A percentile compares a stretch with the other conserved stretches of the same genome.
These are phyloP conservation scores for Sporothrix brasiliensis DNA, from an alignment of 2,329 filamentous ascomycete species.

Conservation along the genomic window DNA sequence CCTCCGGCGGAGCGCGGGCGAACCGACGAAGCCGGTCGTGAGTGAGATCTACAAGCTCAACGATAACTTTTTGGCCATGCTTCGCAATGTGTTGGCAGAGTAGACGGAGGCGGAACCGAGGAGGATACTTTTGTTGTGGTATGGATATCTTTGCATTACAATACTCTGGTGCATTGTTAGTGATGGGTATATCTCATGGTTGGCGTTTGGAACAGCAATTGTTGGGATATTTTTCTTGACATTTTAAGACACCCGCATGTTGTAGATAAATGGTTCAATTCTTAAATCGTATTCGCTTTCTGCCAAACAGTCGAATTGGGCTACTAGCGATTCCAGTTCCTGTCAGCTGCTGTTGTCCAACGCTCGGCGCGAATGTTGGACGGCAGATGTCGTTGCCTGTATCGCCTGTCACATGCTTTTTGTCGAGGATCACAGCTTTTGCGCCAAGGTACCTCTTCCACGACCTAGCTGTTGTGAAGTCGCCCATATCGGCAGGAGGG, in stretches of 20 bases:
- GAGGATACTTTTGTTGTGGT: neutral
- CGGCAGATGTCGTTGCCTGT: neutral
- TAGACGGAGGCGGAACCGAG: slow-evolving; percentile 45
- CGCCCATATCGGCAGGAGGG: slow-evolving; percentile 1
- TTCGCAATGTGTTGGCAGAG: slow-evolving; percentile 77
- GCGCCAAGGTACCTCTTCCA: slow-evolving; percentile 6
- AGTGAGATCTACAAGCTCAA: slow-evolving; percentile 77
- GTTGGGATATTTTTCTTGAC: neutral
- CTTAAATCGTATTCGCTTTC: neutral
- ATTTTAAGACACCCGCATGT: neutral
- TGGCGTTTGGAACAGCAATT: slow-evolving; percentile 18
- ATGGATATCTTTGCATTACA: neutral
- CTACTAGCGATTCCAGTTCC: neutral
- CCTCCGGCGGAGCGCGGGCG: slow-evolving; percentile 76
- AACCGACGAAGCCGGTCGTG: slow-evolving; percentile 80
- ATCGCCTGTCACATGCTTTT: slow-evolving; percentile 28
- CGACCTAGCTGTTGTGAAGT: no score
- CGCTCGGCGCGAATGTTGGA: slow-evolving; percentile 4
- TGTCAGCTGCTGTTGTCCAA: slow-evolving; percentile 9
- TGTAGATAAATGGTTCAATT: slow-evolving; percentile 4
- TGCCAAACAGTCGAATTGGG: neutral
- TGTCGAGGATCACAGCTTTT: slow-evolving; percentile 2
- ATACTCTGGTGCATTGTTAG: neutral
- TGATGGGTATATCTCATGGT: neutral
- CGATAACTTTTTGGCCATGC: slow-evolving; percentile 78